A percentile compares a stretch with the other conserved stretches of the same genome.
These are phyloP conservation scores for Flaveria bidentis DNA, from an alignment of 129 eudicot species.

Conservation along the genomic window DNA sequence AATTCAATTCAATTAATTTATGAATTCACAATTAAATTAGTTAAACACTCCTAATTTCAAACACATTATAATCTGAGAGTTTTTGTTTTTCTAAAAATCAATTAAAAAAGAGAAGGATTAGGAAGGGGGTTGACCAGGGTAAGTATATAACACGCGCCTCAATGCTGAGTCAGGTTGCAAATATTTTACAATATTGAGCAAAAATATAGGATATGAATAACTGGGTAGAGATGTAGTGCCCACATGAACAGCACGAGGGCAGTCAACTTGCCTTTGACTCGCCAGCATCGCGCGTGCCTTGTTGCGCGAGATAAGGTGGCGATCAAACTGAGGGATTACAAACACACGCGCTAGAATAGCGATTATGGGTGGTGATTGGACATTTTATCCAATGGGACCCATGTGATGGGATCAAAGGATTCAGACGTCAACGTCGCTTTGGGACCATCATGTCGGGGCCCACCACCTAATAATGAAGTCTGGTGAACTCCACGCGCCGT, in stretches of 20 bases:
- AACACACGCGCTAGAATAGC: conserved; percentile 20
- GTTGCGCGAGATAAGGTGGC: neutral
- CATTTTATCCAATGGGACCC: conserved; percentile 37
- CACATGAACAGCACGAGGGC: conserved; percentile 46
- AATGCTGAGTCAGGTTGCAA: neutral
- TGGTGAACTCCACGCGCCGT: conserved; percentile 15
- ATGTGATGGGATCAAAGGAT: conserved; percentile 46
- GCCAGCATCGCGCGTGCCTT: neutral
- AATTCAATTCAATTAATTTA: too few relatives aligned
- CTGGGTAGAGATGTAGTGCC: conserved; percentile 27
- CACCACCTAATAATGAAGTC: conserved; percentile 23
- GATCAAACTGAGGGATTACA: neutral
- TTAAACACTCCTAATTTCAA: too few relatives aligned
- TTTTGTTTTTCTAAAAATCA: too few relatives aligned
- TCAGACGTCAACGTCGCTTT: conserved; percentile 57
- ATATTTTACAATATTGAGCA: neutral
- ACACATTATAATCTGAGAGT: too few relatives aligned
- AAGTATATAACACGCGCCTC: conserved; percentile 13
- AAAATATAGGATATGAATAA: conserved; percentile 22
- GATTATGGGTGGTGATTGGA: neutral
- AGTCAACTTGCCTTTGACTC: conserved; percentile 37
- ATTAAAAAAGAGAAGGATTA: too few relatives aligned
- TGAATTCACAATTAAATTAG: too few relatives aligned
- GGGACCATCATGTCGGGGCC: conserved; percentile 48
- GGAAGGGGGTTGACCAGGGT: neutral